Evolutionary conservation across 2,329 filamentous ascomycete species (phyloP).

Genomic region (Simplicillium sp.): DNA sequence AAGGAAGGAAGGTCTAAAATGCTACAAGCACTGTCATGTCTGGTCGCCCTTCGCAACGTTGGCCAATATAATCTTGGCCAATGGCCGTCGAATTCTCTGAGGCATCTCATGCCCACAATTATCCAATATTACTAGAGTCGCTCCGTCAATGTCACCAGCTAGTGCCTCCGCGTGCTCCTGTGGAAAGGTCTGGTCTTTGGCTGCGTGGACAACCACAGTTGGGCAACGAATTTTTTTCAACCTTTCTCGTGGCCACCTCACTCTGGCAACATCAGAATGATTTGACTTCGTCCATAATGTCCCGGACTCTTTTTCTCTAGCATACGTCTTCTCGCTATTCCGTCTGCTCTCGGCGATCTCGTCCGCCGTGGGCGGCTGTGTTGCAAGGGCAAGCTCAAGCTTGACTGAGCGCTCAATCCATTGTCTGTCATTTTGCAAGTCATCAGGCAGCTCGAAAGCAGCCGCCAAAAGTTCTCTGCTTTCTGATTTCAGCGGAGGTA

Average conservation of each 20-base stretch:
- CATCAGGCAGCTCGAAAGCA: conserved; percentile 3
- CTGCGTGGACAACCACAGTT: conserved; percentile 17
- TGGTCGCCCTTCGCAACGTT: not conserved
- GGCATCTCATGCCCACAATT: conserved; percentile 1
- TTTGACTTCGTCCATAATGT: conserved; percentile 18
- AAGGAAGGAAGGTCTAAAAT: too few species aligned
- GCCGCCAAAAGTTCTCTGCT: conserved; percentile 2
- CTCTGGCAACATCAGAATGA: conserved; percentile 14
- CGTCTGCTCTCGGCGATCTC: conserved; percentile 8
- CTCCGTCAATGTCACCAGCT: conserved; percentile 11
- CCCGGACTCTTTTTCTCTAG: conserved; percentile 11
- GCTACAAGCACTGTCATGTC: too few species aligned
- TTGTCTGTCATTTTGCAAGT: conserved; percentile 8
- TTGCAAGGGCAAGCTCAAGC: conserved; percentile 7
- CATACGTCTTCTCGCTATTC: conserved; percentile 9
- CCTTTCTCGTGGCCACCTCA: conserved; percentile 13
- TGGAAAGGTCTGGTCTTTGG: conserved; percentile 18
- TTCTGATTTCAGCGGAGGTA: conserved; percentile 6
- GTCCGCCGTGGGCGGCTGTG: conserved; percentile 7
- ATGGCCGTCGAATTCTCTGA: not conserved
- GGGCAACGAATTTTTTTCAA: conserved; percentile 15
- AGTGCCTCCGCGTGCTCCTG: conserved; percentile 15
- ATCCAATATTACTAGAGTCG: conserved; percentile 12
- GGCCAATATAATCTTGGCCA: not conserved
- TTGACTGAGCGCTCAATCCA: conserved; percentile 9